phyloP scores from a whole-genome alignment of 331 rosid genomes.

The Spiraea crenata region DNA sequence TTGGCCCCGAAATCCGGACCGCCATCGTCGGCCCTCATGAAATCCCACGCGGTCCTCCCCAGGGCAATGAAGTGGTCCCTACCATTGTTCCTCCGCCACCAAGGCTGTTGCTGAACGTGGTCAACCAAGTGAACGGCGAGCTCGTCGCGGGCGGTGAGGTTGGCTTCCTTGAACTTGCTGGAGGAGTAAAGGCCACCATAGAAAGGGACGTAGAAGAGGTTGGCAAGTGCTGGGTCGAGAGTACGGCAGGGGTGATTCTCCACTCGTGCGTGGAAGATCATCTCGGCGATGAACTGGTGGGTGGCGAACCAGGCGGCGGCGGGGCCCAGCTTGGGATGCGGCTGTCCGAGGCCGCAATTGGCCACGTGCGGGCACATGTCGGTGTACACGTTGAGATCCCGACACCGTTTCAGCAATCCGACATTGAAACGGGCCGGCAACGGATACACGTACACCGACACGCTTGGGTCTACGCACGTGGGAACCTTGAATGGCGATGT shows the following conservation, averaged over 20 bases:
- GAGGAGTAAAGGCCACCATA: slow-evolving; percentile 84
- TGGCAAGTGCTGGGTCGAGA: slow-evolving; percentile 50
- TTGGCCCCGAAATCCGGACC: slow-evolving; percentile 73
- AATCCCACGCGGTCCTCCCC: slow-evolving; percentile 90
- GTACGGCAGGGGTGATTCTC: slow-evolving; percentile 80
- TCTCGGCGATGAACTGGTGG: slow-evolving; percentile 81
- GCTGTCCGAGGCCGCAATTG: slow-evolving; percentile 74
- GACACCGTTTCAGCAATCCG: slow-evolving; percentile 51
- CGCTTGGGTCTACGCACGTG: slow-evolving; percentile 29
- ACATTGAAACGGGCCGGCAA: slow-evolving; percentile 65
- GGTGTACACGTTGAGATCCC: slow-evolving; percentile 60
- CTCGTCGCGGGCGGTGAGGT: slow-evolving; percentile 50
- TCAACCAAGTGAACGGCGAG: slow-evolving; percentile 42
- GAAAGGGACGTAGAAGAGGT: slow-evolving; percentile 73
- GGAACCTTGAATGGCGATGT: background rate
- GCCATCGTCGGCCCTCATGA: slow-evolving; percentile 47
- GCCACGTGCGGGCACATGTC: slow-evolving; percentile 89
- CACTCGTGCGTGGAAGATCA: slow-evolving; percentile 77
- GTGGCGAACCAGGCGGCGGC: slow-evolving; percentile 59
- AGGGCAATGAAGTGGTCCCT: slow-evolving; percentile 66
- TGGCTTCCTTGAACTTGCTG: slow-evolving; percentile 54
- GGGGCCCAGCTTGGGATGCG: slow-evolving; percentile 22
- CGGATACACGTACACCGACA: slow-evolving; percentile 51
- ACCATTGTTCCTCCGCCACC: slow-evolving; percentile 40
- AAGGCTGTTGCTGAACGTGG: slow-evolving; percentile 29